Base-by-base conservation (phyloP, 2,329 filamentous ascomycete genomes). In the Tolypocladium tropicale region DNA sequence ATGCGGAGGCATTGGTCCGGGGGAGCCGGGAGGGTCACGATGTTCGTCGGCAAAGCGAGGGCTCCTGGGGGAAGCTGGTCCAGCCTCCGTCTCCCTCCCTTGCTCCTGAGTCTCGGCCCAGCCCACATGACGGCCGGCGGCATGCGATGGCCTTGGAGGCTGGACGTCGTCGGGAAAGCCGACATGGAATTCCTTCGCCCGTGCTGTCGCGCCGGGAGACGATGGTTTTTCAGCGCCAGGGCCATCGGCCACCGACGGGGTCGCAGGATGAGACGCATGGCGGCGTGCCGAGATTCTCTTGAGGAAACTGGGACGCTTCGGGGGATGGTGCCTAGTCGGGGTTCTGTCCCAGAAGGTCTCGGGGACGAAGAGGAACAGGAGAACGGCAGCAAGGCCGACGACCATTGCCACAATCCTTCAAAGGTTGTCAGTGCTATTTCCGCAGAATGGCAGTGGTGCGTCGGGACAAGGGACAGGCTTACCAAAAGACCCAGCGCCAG, bases 271-370 rank as follows among this genome's bases (percentile, higher is more conserved):
- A 12, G 56, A 59, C 6, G 61, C 55, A 53, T 64, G 62, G 46
- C 68, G 69, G 37, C 68, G 72, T 1, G 77, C 79, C 0, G 79
- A 81, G 23, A 74, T 65, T 6, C 78, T 71, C 25, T 72, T 75
- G 56, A 81, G 73, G 54, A 82, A 70, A 55, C 71, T 72, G 1
- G 77, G 75, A 23, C 77, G 67, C 57, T 70, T 74, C 7, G 68
- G 67, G 3, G 70, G 62, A 43, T n/a, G n/a, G n/a, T 70, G 71
- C 23, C 70, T 67, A 3, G 71, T 66, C 2, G 92, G 91, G 2
- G 87, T 86, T 52, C 93, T 80, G 69, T 96, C 91, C 93, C 93
- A 97, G 62, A 96, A 96, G 0, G 91, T 96, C 72, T 97, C 93
- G 0, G 93, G 93, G 0, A 96, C 89, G 63, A 96, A 95, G 57